A percentile compares a stretch with the other conserved stretches of the same genome.
phyloP scores from a whole-genome alignment of 2,329 filamentous ascomycete species.

The Trichoderma breve region DNA sequence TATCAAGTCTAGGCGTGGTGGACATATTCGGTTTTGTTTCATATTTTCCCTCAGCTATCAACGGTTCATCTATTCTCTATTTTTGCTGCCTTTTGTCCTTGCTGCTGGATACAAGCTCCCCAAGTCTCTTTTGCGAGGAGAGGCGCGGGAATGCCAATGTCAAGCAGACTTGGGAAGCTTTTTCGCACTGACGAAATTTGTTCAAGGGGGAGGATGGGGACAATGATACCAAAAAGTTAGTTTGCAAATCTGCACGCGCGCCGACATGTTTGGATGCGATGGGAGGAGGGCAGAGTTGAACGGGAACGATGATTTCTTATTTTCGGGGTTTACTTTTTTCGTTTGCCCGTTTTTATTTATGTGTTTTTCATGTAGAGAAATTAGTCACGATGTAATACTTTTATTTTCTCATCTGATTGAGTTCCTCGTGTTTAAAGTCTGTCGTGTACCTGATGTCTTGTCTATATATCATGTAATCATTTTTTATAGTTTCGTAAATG shows the following conservation, averaged over 20 bases:
- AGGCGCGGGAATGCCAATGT: background rate
- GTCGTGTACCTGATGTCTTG: background rate
- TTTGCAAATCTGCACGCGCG: background rate
- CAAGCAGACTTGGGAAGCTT: background rate
- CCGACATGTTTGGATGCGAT: conserved; percentile 6
- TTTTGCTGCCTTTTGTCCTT: background rate
- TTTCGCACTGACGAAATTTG: background rate
- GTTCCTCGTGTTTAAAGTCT: background rate
- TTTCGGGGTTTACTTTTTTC: background rate
- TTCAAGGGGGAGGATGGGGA: background rate
- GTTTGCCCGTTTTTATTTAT: background rate
- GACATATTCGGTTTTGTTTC: background rate
- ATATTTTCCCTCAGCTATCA: background rate
- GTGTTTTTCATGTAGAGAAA: conserved; percentile 1
- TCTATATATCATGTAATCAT: background rate
- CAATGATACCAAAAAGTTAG: conserved; percentile 10
- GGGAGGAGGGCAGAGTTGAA: background rate
- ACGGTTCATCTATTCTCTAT: background rate
- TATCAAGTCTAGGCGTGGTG: background rate
- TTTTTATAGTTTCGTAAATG: background rate
- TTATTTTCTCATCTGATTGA: background rate
- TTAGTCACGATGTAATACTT: background rate
- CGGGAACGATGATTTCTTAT: background rate
- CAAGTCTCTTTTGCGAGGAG: background rate
- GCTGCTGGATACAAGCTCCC: conserved; percentile 4